phyloP scores from a whole-genome alignment of 257 asterid genomes.

The Solanum tacnaense region DNA sequence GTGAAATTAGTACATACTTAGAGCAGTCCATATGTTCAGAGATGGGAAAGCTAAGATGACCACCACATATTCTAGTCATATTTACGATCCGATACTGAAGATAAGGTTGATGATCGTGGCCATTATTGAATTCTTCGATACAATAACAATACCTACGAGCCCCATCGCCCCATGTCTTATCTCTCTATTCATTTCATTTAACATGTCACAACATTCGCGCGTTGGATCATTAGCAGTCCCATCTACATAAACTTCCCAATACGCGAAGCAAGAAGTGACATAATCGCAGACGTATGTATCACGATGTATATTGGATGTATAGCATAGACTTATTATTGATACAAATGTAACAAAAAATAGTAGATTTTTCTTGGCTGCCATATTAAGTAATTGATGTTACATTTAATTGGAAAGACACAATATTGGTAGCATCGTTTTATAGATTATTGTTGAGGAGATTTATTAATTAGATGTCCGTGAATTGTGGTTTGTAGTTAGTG shows the following conservation, averaged over 20 bases:
- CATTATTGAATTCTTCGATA: neutral
- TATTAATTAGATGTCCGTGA: neutral
- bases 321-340: neutral
- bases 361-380: neutral
- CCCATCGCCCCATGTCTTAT: neutral
- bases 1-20: neutral
- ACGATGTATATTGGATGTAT: neutral
- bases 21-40: constrained; percentile 10
- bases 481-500: neutral
- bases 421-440: neutral
- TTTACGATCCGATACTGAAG: neutral
- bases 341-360: neutral
- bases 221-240: neutral
- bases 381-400: neutral
- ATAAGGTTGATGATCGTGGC: neutral
- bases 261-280: neutral
- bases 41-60: constrained; percentile 7
- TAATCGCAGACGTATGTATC: neutral
- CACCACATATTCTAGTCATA: neutral
- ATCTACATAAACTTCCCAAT: neutral
- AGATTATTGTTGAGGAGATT: neutral
- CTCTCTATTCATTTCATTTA: neutral
- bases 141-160: neutral
- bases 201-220: neutral
- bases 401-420: neutral